Percentiles rank a stretch among this genome's conserved stretches.
Evolutionary conservation across 2,329 filamentous ascomycete species (phyloP).

Genomic region (Bertia moriformis): DNA sequence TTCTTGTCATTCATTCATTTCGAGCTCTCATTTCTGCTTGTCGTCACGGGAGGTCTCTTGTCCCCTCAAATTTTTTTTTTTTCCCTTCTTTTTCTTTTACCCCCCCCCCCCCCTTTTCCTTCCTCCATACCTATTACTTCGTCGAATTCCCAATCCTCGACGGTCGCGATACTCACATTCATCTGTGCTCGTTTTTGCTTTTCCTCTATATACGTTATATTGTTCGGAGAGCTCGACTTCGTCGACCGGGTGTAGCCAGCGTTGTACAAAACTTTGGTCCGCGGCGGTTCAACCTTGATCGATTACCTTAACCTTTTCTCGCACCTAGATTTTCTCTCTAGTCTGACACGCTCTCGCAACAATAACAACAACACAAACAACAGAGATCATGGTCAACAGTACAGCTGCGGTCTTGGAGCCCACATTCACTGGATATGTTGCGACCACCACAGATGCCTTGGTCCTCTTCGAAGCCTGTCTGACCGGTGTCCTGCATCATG

Average conservation of each 20-base stretch:
- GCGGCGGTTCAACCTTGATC: background rate
- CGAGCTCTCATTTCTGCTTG: too few relatives aligned
- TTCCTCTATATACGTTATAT: background rate
- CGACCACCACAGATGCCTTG: slow-evolving; percentile 61
- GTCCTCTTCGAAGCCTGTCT: slow-evolving; percentile 70
- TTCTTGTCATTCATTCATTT: too few relatives aligned
- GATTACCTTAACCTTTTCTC: background rate
- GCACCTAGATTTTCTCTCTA: background rate
- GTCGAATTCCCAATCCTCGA: too few relatives aligned
- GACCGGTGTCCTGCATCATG: slow-evolving; percentile 55
- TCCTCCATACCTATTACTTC: background rate
- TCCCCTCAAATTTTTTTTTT: too few relatives aligned
- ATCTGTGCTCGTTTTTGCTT: too few relatives aligned
- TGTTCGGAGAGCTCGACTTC: background rate
- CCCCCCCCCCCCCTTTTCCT: too few relatives aligned
- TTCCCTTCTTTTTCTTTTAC: background rate
- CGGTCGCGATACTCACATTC: too few relatives aligned
- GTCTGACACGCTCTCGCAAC: background rate
- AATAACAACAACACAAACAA: background rate
- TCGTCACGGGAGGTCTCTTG: too few relatives aligned
- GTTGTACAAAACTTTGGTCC: background rate
- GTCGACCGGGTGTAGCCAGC: background rate
- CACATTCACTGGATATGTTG: slow-evolving; percentile 54
- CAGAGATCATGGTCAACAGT: slow-evolving; percentile 5
- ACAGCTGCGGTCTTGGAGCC: slow-evolving; percentile 36